These are phyloP conservation scores for Brassica incana DNA, from an alignment of 345 rosid species.

Conservation along the genomic window DNA sequence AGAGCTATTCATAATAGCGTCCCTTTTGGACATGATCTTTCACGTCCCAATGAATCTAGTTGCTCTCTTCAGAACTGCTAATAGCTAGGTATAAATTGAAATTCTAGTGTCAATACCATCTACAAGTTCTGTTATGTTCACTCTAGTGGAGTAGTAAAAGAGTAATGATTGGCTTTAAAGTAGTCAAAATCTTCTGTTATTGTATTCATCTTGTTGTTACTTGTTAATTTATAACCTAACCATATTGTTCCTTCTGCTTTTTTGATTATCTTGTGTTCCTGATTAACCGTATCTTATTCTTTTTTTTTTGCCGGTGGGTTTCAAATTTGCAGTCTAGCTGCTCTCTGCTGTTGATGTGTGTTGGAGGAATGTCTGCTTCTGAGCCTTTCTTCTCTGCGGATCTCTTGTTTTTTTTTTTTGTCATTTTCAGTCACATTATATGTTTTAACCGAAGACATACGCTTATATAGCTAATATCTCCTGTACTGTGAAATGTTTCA, in stretches of 20 bases:
- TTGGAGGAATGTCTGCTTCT: conserved; percentile 53
- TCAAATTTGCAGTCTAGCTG: conserved; percentile 46
- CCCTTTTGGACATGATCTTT: conserved; percentile 10
- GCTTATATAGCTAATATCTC: background rate
- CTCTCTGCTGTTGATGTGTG: conserved; percentile 49
- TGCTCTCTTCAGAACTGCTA: conserved; percentile 1
- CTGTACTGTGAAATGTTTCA: background rate
- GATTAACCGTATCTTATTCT: background rate
- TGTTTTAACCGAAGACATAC: too few species aligned
- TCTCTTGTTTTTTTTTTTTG: background rate
- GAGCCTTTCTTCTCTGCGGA: conserved; percentile 4
- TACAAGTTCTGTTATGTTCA: conserved; percentile 6
- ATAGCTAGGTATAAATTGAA: background rate
- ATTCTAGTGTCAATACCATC: background rate
- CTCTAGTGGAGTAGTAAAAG: background rate
- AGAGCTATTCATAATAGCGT: background rate
- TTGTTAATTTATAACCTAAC: background rate
- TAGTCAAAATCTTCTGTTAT: background rate
- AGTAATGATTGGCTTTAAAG: background rate
- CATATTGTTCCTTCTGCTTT: background rate
- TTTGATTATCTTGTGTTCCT: background rate
- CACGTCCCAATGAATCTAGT: background rate
- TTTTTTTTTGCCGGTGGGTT: background rate
- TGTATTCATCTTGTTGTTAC: too few species aligned
- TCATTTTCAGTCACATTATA: conserved; percentile 16